Evolutionary conservation across 1,139 yeast genomes (phyloP), one percentile per base, ranked within the genome.

Genomic region (Hanseniaspora uvarum): DNA sequence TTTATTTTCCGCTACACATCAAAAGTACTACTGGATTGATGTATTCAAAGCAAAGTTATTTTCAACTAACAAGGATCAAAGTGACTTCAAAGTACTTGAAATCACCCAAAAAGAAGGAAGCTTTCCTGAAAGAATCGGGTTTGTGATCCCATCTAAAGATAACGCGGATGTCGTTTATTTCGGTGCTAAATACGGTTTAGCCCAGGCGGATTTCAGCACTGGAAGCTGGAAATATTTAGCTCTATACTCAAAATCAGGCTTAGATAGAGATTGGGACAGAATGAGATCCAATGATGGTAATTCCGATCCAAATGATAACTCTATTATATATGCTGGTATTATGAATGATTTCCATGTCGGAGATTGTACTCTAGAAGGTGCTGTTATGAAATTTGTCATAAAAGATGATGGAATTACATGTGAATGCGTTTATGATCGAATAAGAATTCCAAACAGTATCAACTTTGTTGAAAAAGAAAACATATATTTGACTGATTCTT

Each of bases 251-350:
- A 11, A 21, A n/a, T 45, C 45, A 11, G 31, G 33, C 5, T n/a
- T 50, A 11, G 40, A 38, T 5, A 38, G 50, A 33, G 57, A 55
- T 31, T 58, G 59, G 59, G 38, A 59, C 18, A 69, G 75, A 41
- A 66, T 81, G 61, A 72, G 94, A 62, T 80, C 88, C 19, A 84
- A 84, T 61, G 94, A 84, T 62, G 92, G 89, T 0, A 76, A 78
- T 50, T 74, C 83, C 47, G 84, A 83, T 54, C 82, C 83, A 1
- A 71, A 78, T 66, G 89, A 92, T 0, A 73, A 59, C n/a, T 58
- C 80, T 58, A 33, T 41, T 3, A 73, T 83, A 54, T 81, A 84
- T 78, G 74, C 83, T 53, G 92, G 92, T 1, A 72, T 84, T n/a
- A 83, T 84, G 88, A 72, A 73, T 38, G 81, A 81, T 59, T 81